Evolutionary conservation across 202 grass and related monocot genomes (phyloP).

Genomic region (Tripidium arundinaceum): DNA sequence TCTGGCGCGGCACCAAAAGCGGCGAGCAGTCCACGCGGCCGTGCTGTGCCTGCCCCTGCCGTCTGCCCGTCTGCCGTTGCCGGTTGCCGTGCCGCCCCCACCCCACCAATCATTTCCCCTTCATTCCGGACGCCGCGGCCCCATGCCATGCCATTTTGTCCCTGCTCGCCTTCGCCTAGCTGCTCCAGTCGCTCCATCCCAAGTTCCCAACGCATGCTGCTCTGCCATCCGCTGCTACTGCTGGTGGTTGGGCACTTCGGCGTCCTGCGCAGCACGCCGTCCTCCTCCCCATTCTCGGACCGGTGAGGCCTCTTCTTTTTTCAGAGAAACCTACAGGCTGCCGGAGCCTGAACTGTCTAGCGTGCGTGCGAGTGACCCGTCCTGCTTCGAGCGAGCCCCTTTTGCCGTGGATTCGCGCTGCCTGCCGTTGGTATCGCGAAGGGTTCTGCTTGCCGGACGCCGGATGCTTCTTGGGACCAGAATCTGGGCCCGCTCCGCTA

Average conservation of each 20-base stretch:
- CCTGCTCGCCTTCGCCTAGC: too few species aligned
- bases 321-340: background rate
- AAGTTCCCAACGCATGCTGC: background rate
- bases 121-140: background rate
- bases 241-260: background rate
- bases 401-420: background rate
- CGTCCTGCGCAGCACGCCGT: background rate
- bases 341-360: background rate
- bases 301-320: background rate
- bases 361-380: background rate
- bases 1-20: background rate
- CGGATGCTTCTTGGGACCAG: background rate
- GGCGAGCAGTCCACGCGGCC: conserved; percentile 30
- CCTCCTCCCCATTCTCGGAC: background rate
- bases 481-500: background rate
- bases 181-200: too few species aligned
- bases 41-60: background rate
- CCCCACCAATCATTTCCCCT: conserved; percentile 2
- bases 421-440: background rate
- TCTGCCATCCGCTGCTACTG: background rate
- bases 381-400: background rate
- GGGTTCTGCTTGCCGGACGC: background rate
- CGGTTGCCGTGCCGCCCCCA: conserved; percentile 1
- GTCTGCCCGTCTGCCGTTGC: background rate
- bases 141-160: background rate